A percentile compares a stretch with the other conserved stretches of the same genome.
Conservation (phyloP, 768 basidiomycete species). For the Naematelia aurantialba region DNA sequence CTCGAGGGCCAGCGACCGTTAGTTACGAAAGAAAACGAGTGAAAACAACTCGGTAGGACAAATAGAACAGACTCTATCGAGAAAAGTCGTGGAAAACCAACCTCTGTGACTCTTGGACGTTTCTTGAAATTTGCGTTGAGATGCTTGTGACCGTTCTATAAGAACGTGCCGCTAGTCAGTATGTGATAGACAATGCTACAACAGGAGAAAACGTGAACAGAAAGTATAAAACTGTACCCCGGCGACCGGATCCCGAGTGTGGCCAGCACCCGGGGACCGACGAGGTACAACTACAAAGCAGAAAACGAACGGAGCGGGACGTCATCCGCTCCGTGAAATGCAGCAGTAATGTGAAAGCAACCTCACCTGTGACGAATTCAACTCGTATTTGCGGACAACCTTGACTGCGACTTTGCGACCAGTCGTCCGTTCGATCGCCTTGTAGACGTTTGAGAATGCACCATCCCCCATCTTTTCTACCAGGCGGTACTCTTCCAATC, state of each 20-base stretch:
- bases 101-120: conserved; percentile 97
- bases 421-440: conserved; percentile 71
- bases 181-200: conserved; percentile 14
- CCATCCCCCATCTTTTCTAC: conserved; percentile 58
- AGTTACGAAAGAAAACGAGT: conserved; percentile 10
- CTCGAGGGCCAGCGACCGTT: conserved; percentile 35
- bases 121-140: conserved; percentile 92
- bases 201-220: conserved; percentile 12
- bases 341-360: background rate
- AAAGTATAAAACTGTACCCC: conserved; percentile 13
- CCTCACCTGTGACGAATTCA: conserved; percentile 36
- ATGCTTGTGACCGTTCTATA: conserved; percentile 84
- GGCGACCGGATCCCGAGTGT: conserved; percentile 37
- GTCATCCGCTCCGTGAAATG: conserved; percentile 1
- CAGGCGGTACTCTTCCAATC: conserved; percentile 53
- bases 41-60: conserved; percentile 4
- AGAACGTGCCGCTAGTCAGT: conserved; percentile 9
- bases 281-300: conserved; percentile 7
- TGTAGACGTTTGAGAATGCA: conserved; percentile 98
- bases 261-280: conserved; percentile 42
- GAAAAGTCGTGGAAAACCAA: conserved; percentile 52
- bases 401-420: conserved; percentile 78
- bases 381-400: conserved; percentile 68
- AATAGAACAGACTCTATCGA: background rate
- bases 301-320: conserved; percentile 7